Evolutionary conservation across 2,329 filamentous ascomycete genomes (phyloP).

Genomic region (Penicillium expansum): DNA sequence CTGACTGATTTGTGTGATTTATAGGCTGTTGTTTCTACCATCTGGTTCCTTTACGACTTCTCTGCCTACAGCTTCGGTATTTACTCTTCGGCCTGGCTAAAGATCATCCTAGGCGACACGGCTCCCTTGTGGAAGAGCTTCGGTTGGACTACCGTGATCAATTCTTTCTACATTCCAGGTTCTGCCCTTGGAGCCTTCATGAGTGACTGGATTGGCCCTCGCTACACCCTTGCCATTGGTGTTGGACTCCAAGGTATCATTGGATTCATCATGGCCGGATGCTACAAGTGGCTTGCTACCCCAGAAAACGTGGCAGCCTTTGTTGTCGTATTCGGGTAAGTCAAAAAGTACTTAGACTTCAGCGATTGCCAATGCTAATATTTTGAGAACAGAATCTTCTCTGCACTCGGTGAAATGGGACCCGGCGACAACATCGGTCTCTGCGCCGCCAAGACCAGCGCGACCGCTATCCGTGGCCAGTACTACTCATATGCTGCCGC

Average conservation of each 20-base stretch:
- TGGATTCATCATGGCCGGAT: conserved; percentile 85
- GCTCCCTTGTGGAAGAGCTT: conserved; percentile 72
- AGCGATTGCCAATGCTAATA: not conserved
- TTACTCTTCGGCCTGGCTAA: conserved; percentile 65
- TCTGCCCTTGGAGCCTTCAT: conserved; percentile 73
- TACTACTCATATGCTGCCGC: conserved; percentile 57
- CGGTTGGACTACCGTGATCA: conserved; percentile 86
- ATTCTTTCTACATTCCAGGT: conserved; percentile 84
- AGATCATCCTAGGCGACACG: conserved; percentile 59
- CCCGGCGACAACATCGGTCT: conserved; percentile 91
- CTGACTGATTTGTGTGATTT: conserved; percentile 6
- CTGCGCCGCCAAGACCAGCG: conserved; percentile 80
- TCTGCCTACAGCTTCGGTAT: conserved; percentile 81
- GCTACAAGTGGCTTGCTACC: conserved; percentile 67
- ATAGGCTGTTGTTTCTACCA: conserved; percentile 60
- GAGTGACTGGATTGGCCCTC: conserved; percentile 76
- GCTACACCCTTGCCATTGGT: conserved; percentile 68
- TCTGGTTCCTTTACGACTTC: conserved; percentile 91
- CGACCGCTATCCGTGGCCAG: conserved; percentile 80
- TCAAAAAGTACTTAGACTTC: not conserved
- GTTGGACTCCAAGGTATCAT: conserved; percentile 71
- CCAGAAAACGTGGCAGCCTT: conserved; percentile 69
- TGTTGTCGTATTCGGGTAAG: conserved; percentile 69
- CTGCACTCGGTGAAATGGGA: conserved; percentile 74
- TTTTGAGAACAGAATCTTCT: conserved; percentile 56